These are phyloP conservation scores for Lachancea nothofagi DNA, from an alignment of 805 yeast species.

Conservation along the genomic window DNA sequence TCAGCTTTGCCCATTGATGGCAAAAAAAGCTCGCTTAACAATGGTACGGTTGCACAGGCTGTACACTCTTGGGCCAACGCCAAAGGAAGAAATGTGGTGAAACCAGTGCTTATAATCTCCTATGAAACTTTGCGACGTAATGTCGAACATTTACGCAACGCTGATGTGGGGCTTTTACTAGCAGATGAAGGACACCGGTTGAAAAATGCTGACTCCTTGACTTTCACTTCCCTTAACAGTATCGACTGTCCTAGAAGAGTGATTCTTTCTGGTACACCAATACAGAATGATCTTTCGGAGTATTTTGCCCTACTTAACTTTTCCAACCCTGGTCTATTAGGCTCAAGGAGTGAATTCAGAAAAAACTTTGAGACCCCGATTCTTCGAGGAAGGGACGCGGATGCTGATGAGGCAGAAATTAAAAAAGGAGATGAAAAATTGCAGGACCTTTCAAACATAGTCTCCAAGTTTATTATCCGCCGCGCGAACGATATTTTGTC, in stretches of 20 bases:
- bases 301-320: conserved; percentile 85
- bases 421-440: conserved; percentile 63
- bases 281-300: conserved; percentile 91
- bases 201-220: conserved; percentile 85
- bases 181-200: conserved; percentile 85
- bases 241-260: conserved; percentile 83
- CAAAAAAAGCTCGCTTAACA: conserved; percentile 51
- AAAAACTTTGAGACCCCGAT: conserved; percentile 79
- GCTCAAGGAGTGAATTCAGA: conserved; percentile 76
- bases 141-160: conserved; percentile 62
- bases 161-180: conserved; percentile 79
- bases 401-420: conserved; percentile 76
- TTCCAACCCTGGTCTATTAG: conserved; percentile 91
- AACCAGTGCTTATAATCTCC: conserved; percentile 90
- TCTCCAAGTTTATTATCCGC: conserved; percentile 85
- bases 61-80: conserved; percentile 83
- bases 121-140: conserved; percentile 90
- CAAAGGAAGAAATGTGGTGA: conserved; percentile 76
- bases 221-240: conserved; percentile 82
- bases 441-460: conserved; percentile 63
- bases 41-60: conserved; percentile 63
- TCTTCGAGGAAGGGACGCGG: conserved; percentile 81
- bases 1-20: conserved; percentile 93
- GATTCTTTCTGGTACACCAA: conserved; percentile 92
- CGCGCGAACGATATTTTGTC: conserved; percentile 93